Percentiles rank a stretch among this genome's conserved stretches.
Evolutionary conservation across 2,329 filamentous ascomycete species (phyloP).

Genomic region (Fusarium caatingaense): DNA sequence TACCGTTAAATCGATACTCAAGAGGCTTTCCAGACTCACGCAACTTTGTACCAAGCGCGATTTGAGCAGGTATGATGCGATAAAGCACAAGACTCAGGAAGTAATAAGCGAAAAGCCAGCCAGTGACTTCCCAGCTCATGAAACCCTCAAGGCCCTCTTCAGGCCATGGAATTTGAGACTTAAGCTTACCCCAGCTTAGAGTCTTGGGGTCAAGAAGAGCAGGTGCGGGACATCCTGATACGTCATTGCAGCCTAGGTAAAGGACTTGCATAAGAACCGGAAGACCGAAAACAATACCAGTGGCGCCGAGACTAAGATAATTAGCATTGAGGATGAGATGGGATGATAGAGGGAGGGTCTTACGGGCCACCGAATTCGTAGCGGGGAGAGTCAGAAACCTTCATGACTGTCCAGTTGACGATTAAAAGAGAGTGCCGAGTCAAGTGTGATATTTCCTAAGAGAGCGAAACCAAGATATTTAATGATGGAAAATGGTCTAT

Average conservation of each 20-base stretch:
- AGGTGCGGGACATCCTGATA: slow-evolving; percentile 86
- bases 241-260: slow-evolving; percentile 86
- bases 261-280: slow-evolving; percentile 79
- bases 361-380: slow-evolving; percentile 53
- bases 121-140: slow-evolving; percentile 72
- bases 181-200: slow-evolving; percentile 75
- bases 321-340: neutral
- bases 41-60: slow-evolving; percentile 75
- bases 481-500: neutral
- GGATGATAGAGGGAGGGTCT: neutral
- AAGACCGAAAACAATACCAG: slow-evolving; percentile 79
- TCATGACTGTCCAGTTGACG: slow-evolving; percentile 8
- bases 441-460: neutral
- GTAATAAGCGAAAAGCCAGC: slow-evolving; percentile 80
- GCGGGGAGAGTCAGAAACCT: slow-evolving; percentile 2
- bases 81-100: slow-evolving; percentile 77
- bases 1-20: slow-evolving; percentile 82
- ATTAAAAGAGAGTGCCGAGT: neutral
- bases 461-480: neutral
- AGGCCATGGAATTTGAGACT: slow-evolving; percentile 81
- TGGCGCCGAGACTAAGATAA: slow-evolving; percentile 72
- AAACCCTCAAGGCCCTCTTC: slow-evolving; percentile 73
- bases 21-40: slow-evolving; percentile 72
- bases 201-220: slow-evolving; percentile 76
- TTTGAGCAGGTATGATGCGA: slow-evolving; percentile 76